Evolutionary conservation across 768 basidiomycete genomes (phyloP).

Genomic region (Tylopilus sp.): DNA sequence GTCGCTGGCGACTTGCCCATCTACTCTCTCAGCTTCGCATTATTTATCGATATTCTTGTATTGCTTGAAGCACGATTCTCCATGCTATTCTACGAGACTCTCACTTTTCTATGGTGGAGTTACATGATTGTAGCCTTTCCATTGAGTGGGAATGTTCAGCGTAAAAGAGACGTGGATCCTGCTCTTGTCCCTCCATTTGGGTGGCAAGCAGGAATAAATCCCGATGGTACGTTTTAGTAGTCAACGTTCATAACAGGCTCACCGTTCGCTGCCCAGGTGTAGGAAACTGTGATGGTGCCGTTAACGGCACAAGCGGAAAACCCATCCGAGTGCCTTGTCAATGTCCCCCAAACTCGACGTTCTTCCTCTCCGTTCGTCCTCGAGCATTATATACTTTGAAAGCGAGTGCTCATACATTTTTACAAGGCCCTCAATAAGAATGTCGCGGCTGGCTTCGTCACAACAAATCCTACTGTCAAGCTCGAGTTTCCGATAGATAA

Average conservation of each 20-base stretch:
- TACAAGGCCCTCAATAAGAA: slow-evolving; percentile 45
- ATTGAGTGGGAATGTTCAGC: slow-evolving; percentile 6
- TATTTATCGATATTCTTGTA: not conserved
- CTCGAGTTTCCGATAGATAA: slow-evolving; percentile 64
- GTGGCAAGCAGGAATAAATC: slow-evolving; percentile 52
- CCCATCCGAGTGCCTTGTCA: slow-evolving; percentile 60
- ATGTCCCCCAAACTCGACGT: slow-evolving; percentile 55
- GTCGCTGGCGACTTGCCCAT: slow-evolving; percentile 21
- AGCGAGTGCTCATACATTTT: not conserved
- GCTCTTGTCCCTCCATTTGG: slow-evolving; percentile 60
- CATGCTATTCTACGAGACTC: slow-evolving; percentile 14
- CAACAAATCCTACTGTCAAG: slow-evolving; percentile 59
- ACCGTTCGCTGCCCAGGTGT: slow-evolving; percentile 35
- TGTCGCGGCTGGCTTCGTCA: slow-evolving; percentile 56
- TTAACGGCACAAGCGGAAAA: slow-evolving; percentile 51
- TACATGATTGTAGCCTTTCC: slow-evolving; percentile 13
- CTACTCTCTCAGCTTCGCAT: slow-evolving; percentile 1
- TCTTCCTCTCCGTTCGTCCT: slow-evolving; percentile 46
- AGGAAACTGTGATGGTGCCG: slow-evolving; percentile 67
- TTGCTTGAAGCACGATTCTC: not conserved
- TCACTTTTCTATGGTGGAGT: slow-evolving; percentile 12
- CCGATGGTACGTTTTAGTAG: slow-evolving; percentile 45
- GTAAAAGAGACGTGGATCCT: slow-evolving; percentile 48
- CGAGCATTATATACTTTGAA: not conserved
- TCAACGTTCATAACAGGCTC: not conserved